Percentiles rank a stretch among this genome's conserved stretches.
phyloP scores from a whole-genome alignment of 2,329 filamentous ascomycete species.

The Lecanicillium sp. region DNA sequence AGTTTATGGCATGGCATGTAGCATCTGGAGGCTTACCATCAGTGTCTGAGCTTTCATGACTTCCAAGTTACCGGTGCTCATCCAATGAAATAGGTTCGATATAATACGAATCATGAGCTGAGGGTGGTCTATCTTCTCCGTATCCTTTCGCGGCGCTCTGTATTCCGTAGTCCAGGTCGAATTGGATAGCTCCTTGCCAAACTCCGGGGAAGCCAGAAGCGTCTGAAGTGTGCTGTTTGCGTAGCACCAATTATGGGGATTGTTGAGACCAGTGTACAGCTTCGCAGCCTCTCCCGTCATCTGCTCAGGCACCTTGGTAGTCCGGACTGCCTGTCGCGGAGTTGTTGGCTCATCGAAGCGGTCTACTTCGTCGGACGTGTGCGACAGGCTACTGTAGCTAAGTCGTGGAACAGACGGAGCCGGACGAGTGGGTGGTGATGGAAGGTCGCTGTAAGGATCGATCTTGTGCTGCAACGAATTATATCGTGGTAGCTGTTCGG shows the following conservation, averaged over 20 bases:
- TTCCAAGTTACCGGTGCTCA: conserved; percentile 44
- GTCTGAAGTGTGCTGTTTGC: conserved; percentile 89
- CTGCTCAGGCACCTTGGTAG: conserved; percentile 36
- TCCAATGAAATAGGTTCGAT: conserved; percentile 53
- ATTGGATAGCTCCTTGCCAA: conserved; percentile 60
- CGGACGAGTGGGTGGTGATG: conserved; percentile 58
- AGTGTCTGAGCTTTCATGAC: conserved; percentile 50
- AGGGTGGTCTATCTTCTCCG: conserved; percentile 45
- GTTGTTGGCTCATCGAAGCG: conserved; percentile 34
- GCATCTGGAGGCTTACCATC: conserved; percentile 37
- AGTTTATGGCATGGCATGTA: conserved; percentile 18
- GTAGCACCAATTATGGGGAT: conserved; percentile 81
- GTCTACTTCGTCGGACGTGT: conserved; percentile 30
- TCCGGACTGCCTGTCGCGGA: conserved; percentile 31
- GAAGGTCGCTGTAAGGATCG: conserved; percentile 42
- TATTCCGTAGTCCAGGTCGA: conserved; percentile 55
- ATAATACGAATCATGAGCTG: conserved; percentile 57
- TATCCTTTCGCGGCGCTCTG: conserved; percentile 61
- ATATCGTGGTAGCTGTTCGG: conserved; percentile 22
- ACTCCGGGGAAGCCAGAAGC: conserved; percentile 64
- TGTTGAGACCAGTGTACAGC: conserved; percentile 60
- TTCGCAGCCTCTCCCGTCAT: conserved; percentile 36
- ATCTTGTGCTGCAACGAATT: conserved; percentile 27
- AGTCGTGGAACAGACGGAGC: conserved; percentile 60
- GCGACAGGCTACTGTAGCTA: conserved; percentile 72